Percentiles rank a stretch among this genome's conserved stretches.
These are phyloP conservation scores for Narthecium ossifragum DNA, from an alignment of 106 monocot species.

Conservation along the genomic window DNA sequence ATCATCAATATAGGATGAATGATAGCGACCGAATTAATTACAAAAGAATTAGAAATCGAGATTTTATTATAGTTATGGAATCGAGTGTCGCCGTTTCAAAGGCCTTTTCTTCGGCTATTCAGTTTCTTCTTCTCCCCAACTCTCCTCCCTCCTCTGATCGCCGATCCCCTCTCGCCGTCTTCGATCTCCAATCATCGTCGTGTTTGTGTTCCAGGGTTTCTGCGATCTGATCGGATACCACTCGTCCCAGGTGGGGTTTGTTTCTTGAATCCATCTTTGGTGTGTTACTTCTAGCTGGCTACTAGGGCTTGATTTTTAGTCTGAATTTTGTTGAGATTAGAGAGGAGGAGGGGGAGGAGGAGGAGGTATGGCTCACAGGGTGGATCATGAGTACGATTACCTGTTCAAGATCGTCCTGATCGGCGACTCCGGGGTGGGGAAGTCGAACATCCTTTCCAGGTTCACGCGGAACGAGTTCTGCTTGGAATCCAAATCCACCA, in stretches of 20 bases:
- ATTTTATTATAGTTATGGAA: too few species aligned
- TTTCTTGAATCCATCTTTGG: neutral
- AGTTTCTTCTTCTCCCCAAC: too few species aligned
- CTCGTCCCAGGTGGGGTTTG: neutral
- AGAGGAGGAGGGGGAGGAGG: neutral
- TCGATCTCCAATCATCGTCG: neutral
- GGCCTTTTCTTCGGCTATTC: too few species aligned
- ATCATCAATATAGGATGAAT: too few species aligned
- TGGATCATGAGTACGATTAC: conserved; percentile 26
- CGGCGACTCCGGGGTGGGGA: conserved; percentile 22
- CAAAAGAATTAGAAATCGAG: too few species aligned
- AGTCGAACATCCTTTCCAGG: conserved; percentile 28
- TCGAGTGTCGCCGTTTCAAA: too few species aligned
- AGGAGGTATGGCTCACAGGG: neutral
- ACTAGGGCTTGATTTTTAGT: neutral
- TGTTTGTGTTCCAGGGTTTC: neutral
- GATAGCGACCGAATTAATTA: too few species aligned
- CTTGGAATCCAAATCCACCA: conserved; percentile 24
- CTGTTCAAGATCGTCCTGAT: conserved; percentile 23
- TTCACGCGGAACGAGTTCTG: conserved; percentile 26
- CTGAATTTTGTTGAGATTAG: neutral
- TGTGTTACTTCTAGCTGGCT: too few species aligned
- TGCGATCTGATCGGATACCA: neutral
- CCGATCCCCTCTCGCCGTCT: neutral
- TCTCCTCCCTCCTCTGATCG: too few species aligned